These are phyloP conservation scores for Grosmannia huntii DNA, from an alignment of 2,329 filamentous ascomycete genomes.

Conservation along the genomic window DNA sequence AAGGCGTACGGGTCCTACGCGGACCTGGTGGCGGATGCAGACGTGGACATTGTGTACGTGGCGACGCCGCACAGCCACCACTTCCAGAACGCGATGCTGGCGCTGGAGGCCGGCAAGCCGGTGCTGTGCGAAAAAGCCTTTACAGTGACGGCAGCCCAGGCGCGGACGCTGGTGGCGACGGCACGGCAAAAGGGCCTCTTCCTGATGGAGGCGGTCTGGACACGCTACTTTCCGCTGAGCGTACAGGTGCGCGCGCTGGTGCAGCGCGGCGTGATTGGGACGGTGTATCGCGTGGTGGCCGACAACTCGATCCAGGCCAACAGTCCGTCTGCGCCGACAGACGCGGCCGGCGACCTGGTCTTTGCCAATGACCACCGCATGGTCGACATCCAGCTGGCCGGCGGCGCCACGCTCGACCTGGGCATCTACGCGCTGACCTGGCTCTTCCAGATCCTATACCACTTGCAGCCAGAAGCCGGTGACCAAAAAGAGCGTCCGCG, in stretches of 20 bases:
- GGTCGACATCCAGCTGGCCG: conserved; percentile 70
- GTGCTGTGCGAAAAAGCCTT: conserved; percentile 88
- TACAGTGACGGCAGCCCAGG: conserved; percentile 70
- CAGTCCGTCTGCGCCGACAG: no score
- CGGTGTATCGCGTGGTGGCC: conserved; percentile 47
- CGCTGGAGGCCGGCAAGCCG: conserved; percentile 70
- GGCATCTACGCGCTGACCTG: conserved; percentile 84
- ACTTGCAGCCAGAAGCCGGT: conserved; percentile 53
- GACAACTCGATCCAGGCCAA: conserved; percentile 48
- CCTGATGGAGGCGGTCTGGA: conserved; percentile 86
- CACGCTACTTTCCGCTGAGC: conserved; percentile 74
- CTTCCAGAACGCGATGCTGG: conserved; percentile 83
- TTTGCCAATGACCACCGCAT: conserved; percentile 57
- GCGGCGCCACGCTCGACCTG: conserved; percentile 70
- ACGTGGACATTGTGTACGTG: conserved; percentile 78
- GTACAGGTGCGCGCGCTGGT: conserved; percentile 59
- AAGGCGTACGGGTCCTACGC: conserved; percentile 70
- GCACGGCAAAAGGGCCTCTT: conserved; percentile 62
- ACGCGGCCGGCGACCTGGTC: conserved; percentile 30
- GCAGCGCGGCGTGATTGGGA: conserved; percentile 39
- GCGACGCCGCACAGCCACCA: conserved; percentile 88
- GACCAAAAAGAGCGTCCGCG: conserved; percentile 51
- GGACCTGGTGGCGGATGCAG: conserved; percentile 64
- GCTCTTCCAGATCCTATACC: conserved; percentile 83
- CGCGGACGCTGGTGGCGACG: conserved; percentile 56